These are phyloP conservation scores for Apophysomyces ossiformis DNA, from an alignment of 371 early-diverging fungal genomes.

Conservation along the genomic window DNA sequence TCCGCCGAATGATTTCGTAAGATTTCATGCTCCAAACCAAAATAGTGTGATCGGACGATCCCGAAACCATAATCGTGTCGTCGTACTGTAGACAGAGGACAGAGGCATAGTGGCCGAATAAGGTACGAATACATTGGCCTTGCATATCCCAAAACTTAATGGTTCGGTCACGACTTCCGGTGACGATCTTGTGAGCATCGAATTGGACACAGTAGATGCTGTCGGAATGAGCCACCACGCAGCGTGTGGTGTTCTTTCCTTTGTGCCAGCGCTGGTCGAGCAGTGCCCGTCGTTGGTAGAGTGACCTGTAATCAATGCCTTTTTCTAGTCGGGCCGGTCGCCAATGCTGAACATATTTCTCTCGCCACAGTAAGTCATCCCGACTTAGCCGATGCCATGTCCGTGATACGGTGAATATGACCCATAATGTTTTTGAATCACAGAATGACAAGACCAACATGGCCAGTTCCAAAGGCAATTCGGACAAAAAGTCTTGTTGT, in stretches of 20 bases:
- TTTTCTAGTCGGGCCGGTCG: neutral
- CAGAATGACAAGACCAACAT: conserved; percentile 20
- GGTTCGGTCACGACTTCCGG: conserved; percentile 93
- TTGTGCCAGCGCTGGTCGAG: conserved; percentile 22
- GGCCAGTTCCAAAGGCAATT: conserved; percentile 25
- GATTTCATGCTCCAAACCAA: conserved; percentile 84
- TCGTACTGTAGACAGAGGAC: conserved; percentile 92
- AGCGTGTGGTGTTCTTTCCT: conserved; percentile 19
- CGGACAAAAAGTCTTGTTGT: conserved; percentile 11
- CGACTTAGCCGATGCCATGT: conserved; percentile 19
- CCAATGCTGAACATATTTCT: conserved; percentile 21
- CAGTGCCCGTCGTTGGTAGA: conserved; percentile 22
- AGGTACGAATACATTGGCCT: conserved; percentile 67
- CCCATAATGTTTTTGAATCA: conserved; percentile 21
- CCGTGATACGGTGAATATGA: conserved; percentile 19
- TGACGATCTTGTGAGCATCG: conserved; percentile 80
- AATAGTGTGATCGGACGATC: conserved; percentile 88
- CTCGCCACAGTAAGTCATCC: conserved; percentile 27
- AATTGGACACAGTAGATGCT: conserved; percentile 95
- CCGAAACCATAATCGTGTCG: conserved; percentile 81
- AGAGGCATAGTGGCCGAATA: conserved; percentile 85
- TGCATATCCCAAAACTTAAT: conserved; percentile 83
- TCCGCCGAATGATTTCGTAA: conserved; percentile 35
- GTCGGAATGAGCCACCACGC: conserved; percentile 79
- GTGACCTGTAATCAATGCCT: conserved; percentile 20